Base-by-base conservation (phyloP, 306 rosid species). In the Sicyos baderoa region DNA sequence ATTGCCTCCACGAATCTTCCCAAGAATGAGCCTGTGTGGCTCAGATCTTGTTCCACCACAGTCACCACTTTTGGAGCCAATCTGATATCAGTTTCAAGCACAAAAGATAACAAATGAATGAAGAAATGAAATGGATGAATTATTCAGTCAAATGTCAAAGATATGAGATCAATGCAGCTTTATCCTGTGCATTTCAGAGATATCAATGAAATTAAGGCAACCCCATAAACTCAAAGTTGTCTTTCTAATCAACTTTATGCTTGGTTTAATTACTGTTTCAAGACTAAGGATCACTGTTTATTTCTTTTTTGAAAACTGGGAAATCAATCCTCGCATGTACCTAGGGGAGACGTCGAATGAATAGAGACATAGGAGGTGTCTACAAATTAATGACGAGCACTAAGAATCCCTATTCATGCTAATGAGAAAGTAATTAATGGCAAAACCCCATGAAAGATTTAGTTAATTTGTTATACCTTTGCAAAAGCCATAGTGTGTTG, bases 1-100 rank as follows among this genome's bases (percentile, higher is more conserved):
- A 93, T 93, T 29, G 98, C 97, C 77, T 93, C 98, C 68, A 93
- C 97, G 60, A 93, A 93, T 85, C 98, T 86, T 71, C 98, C 97
- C 57, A 93, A 72, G 81, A 93, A 90, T 0, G 98, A 89, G 17
- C 97, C 97, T 16, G 91, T 91, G 54, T 88, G 96, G 83, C 97
- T 86, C 54, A 90, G 77, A 73, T 93, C 98, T 57, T 93, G 98
- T 76, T 93, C 98, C 27, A 93, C 98, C 71, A 93, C 98, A 7
- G 98, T 93, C 83, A 93, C 97, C 67, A 90, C 98, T 79, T 93
- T 93, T 19, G 98, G 98, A 19, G 93, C 87, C 83, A 93, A 70
- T 79, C 98, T 93, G 85, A 58, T 93, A 82, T 45, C 37, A 44
- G 10, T 1, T 44, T 44, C 54, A 29, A 29, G n/a, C n/a, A 65